Evolutionary conservation across 306 rosid species (phyloP).

Genomic region (Boehmeria nivea): DNA sequence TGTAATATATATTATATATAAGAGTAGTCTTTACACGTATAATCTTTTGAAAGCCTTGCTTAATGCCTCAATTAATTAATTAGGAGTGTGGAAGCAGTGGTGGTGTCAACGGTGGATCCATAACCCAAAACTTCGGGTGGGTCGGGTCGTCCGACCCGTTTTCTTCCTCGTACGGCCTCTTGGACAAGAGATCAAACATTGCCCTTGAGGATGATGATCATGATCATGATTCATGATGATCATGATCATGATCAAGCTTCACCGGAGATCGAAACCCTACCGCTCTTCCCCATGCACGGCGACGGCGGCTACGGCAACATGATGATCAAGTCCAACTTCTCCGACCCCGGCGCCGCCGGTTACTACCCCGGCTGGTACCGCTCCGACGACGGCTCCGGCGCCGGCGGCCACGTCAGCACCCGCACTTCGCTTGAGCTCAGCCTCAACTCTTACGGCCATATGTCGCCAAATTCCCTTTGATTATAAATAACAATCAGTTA

Average conservation of each 20-base stretch:
- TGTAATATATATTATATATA: too few relatives aligned
- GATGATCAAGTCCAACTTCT: conserved; percentile 41
- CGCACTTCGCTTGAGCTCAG: conserved; percentile 82
- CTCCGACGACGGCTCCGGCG: conserved; percentile 23
- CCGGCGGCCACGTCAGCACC: conserved; percentile 29
- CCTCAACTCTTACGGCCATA: conserved; percentile 69
- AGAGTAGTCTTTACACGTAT: too few relatives aligned
- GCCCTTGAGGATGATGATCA: conserved; percentile 8
- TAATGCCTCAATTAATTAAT: not conserved
- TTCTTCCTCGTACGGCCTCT: conserved; percentile 39
- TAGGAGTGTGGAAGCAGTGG: conserved; percentile 61
- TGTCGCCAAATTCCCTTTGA: conserved; percentile 39
- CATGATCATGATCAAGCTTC: conserved; percentile 12
- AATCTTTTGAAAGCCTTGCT: too few relatives aligned
- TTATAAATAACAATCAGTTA: not conserved
- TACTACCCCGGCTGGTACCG: conserved; percentile 49
- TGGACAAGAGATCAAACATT: conserved; percentile 43
- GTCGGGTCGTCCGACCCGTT: conserved; percentile 60
- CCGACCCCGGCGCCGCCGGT: conserved; percentile 29
- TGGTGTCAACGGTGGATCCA: conserved; percentile 33
- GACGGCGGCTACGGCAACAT: conserved; percentile 55
- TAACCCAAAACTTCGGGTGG: conserved; percentile 51
- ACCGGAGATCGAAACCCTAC: conserved; percentile 80
- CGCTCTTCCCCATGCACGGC: conserved; percentile 85
- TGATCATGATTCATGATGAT: conserved; percentile 12